Evolutionary conservation across 148 eudicot species (phyloP), one percentile per base, ranked within the genome.

Genomic region (Rhododendron ovatum): DNA sequence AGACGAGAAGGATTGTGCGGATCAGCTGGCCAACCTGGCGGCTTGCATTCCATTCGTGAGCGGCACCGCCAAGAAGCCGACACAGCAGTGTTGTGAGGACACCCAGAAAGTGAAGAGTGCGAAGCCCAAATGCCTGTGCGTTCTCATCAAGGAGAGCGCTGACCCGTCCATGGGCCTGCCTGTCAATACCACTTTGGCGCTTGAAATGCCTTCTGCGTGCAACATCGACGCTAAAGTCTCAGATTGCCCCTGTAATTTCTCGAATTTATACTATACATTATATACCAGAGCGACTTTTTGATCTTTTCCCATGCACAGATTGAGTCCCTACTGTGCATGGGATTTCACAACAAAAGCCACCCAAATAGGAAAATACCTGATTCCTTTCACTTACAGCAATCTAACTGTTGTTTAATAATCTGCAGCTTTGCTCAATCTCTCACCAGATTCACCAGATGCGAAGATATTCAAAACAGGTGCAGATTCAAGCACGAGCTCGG

Each of bases 1-100:
- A 5, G 92, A 90, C n/a, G 89, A 87, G 86, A 88, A 88, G 53
- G 90, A 90, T 7, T 90, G 92, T 37, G 90, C 92, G 1, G 92
- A 90, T 61, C 90, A 90, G 80, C 47, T 90, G 11, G 80, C 89
- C 3, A 88, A 87, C 63, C 67, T 90, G 20, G 90, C 90, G n/a
- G 50, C 85, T 13, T 90, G 92, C 87, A 90, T 90, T 4, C 92
- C 92, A 0, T 90, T 17, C 37, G 92, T 90, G 65, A 88, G 92
- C 28, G 92, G 92, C 53, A 80, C 86, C 1, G 92, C 92, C 45
- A 88, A 88, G 85, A 88, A 84, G 87, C 92, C 92, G 2, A 88
- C 92, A 0, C 73, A 35, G 5, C 77, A 87, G 71, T 90, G 92
- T 69, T 90, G 92, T 24, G 81, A 80, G 41, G 86, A 83, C 83